These are phyloP conservation scores for Penicillium pulvis DNA, from an alignment of 495 filamentous ascomycete species.

Conservation along the genomic window DNA sequence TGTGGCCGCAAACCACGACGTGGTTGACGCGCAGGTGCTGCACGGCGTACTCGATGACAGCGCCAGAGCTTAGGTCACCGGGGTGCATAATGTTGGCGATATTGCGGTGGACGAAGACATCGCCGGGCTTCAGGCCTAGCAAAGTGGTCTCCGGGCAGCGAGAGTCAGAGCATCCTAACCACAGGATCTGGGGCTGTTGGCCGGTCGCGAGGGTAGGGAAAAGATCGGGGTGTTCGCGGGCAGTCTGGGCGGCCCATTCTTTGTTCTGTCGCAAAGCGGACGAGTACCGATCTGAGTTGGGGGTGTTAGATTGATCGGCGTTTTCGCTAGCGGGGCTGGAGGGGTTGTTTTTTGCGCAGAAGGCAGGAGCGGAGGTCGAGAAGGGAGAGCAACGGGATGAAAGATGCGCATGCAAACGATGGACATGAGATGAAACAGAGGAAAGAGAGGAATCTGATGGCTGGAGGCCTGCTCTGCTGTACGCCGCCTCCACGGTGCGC, in stretches of 20 bases:
- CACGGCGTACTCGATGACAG: slow-evolving; percentile 86
- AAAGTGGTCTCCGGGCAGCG: slow-evolving; percentile 87
- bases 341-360: slow-evolving; percentile 18
- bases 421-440: neutral
- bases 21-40: slow-evolving; percentile 74
- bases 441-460: neutral
- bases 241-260: slow-evolving; percentile 68
- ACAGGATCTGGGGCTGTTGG: slow-evolving; percentile 79
- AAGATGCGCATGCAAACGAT: neutral
- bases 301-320: slow-evolving; percentile 22
- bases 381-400: slow-evolving; percentile 15
- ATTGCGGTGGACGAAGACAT: slow-evolving; percentile 93
- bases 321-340: slow-evolving; percentile 16
- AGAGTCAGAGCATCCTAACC: slow-evolving; percentile 91
- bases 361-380: slow-evolving; percentile 26
- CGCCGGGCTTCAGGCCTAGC: slow-evolving; percentile 77
- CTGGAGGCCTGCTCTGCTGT: slow-evolving; percentile 6
- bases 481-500: slow-evolving; percentile 7
- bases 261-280: slow-evolving; percentile 56
- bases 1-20: slow-evolving; percentile 84
- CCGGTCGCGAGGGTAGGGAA: slow-evolving; percentile 68
- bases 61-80: slow-evolving; percentile 71
- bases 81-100: slow-evolving; percentile 86
- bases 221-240: slow-evolving; percentile 67
- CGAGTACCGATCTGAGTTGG: slow-evolving; percentile 34